Percentiles rank a stretch among this genome's conserved stretches.
phyloP scores from a whole-genome alignment of 805 yeast genomes.

The Yamadazyma philogaea region DNA sequence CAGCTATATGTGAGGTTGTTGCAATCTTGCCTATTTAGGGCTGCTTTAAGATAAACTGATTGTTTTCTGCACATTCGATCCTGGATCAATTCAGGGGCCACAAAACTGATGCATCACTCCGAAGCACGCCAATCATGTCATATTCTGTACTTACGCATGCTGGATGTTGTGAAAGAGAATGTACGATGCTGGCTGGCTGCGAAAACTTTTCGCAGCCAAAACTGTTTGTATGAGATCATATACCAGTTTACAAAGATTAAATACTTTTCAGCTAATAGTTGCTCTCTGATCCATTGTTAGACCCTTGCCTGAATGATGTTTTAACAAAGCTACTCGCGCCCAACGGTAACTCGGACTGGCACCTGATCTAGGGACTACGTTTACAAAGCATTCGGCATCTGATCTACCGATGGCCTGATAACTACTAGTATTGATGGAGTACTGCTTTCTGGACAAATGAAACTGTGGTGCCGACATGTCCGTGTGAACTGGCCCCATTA shows the following conservation, averaged over 20 bases:
- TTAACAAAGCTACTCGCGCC: too few species aligned
- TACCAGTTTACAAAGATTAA: background rate
- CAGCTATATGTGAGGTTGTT: too few species aligned
- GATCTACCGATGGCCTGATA: slow-evolving; percentile 27
- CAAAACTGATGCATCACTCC: too few species aligned
- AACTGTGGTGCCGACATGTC: slow-evolving; percentile 10
- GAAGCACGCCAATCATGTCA: too few species aligned
- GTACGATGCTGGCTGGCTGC: slow-evolving; percentile 1
- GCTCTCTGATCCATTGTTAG: slow-evolving; percentile 14
- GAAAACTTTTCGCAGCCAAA: slow-evolving; percentile 1
- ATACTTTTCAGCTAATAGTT: slow-evolving; percentile 15
- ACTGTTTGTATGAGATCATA: background rate
- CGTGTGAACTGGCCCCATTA: background rate
- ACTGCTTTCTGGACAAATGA: slow-evolving; percentile 9
- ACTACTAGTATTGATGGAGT: slow-evolving; percentile 20
- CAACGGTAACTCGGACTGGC: slow-evolving; percentile 29
- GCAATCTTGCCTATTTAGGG: too few species aligned
- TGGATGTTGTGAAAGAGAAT: slow-evolving; percentile 1
- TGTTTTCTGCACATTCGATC: too few species aligned
- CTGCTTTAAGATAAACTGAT: too few species aligned
- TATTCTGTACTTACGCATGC: background rate
- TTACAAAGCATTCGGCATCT: slow-evolving; percentile 29
- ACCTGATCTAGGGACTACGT: slow-evolving; percentile 25
- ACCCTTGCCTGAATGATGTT: slow-evolving; percentile 10
- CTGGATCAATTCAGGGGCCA: too few species aligned